Evolutionary conservation across 208 protist species (phyloP).

Genomic region (Trypanosoma boissoni): DNA sequence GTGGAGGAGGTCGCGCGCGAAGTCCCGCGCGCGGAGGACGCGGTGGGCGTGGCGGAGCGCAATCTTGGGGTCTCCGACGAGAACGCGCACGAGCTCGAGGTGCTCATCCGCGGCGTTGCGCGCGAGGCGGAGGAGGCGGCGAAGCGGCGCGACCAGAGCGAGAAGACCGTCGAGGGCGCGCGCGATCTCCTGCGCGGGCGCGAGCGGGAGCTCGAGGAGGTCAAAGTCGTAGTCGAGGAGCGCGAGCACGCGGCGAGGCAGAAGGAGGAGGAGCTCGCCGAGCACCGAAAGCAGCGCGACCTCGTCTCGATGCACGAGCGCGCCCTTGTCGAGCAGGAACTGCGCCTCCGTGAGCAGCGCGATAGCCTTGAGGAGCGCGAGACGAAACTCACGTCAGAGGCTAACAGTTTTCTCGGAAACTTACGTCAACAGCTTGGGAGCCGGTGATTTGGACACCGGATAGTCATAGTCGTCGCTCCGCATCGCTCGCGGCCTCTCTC

Average conservation of each 20-base stretch:
- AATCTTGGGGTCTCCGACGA: slow-evolving; percentile 64
- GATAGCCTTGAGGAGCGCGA: slow-evolving; percentile 88
- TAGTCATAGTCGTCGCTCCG: no score
- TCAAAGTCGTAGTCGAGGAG: slow-evolving; percentile 58
- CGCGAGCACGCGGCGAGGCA: slow-evolving; percentile 65
- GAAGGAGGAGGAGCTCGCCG: slow-evolving; percentile 72
- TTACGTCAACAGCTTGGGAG: slow-evolving; percentile 56
- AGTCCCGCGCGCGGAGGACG: slow-evolving; percentile 74
- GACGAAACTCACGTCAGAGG: slow-evolving; percentile 85
- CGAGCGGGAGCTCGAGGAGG: slow-evolving; percentile 63
- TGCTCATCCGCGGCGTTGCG: slow-evolving; percentile 70
- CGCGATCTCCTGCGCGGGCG: slow-evolving; percentile 46
- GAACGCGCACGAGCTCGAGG: slow-evolving; percentile 78
- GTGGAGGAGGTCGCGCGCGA: slow-evolving; percentile 68
- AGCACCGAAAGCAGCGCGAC: slow-evolving; percentile 78
- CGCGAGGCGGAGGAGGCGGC: slow-evolving; percentile 82
- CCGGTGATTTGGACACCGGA: no score
- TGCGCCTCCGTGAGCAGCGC: slow-evolving; percentile 83
- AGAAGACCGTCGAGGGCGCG: slow-evolving; percentile 68
- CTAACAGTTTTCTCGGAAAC: slow-evolving; percentile 76
- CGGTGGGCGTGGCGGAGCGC: slow-evolving; percentile 68
- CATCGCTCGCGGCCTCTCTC: no score
- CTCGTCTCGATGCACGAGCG: slow-evolving; percentile 86
- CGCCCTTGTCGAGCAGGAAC: slow-evolving; percentile 86
- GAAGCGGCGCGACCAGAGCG: slow-evolving; percentile 58